Evolutionary conservation across 2,329 filamentous ascomycete species (phyloP).

Genomic region (Microcera coccophila): DNA sequence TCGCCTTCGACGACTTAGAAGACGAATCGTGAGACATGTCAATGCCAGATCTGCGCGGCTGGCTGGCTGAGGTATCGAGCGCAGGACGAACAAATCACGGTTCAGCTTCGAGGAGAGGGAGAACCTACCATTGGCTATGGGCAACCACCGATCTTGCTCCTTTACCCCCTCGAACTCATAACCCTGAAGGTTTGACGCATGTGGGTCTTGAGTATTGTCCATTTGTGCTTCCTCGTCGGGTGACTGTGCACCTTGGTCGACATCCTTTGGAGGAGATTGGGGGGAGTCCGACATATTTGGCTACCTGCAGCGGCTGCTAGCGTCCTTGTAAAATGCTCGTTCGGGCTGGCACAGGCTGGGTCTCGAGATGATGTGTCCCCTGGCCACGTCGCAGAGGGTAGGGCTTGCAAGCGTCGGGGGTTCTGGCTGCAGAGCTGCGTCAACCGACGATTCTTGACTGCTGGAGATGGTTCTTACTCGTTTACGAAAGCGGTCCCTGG

Average conservation of each 20-base stretch:
- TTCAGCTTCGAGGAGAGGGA: conserved; percentile 13
- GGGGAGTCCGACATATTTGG: conserved; percentile 87
- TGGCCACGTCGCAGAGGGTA: conserved; percentile 59
- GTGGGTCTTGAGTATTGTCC: conserved; percentile 79
- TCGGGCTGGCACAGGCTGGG: conserved; percentile 54
- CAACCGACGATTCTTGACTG: conserved; percentile 47
- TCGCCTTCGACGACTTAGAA: conserved; percentile 48
- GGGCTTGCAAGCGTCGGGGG: conserved; percentile 50
- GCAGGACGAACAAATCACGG: conserved; percentile 42
- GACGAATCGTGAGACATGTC: conserved; percentile 60
- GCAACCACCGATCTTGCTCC: conserved; percentile 98
- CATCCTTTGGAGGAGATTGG: conserved; percentile 89
- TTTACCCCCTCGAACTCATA: conserved; percentile 95
- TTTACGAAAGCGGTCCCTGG: conserved; percentile 33
- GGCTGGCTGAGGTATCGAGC: conserved; percentile 26
- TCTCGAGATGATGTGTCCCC: conserved; percentile 56
- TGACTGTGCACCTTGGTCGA: conserved; percentile 89
- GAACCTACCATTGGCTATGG: conserved; percentile 98
- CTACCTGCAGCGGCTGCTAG: conserved; percentile 62
- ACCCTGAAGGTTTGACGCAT: conserved; percentile 63
- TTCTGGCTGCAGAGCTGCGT: conserved; percentile 54
- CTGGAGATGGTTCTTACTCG: conserved; percentile 27
- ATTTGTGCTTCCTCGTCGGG: conserved; percentile 92
- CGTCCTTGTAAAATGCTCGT: conserved; percentile 56
- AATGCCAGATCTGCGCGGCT: conserved; percentile 36